Evolutionary conservation across 2,329 filamentous ascomycete genomes (phyloP), one percentile per base, ranked within the genome.

Genomic region (Curvularia hawaiiensis): DNA sequence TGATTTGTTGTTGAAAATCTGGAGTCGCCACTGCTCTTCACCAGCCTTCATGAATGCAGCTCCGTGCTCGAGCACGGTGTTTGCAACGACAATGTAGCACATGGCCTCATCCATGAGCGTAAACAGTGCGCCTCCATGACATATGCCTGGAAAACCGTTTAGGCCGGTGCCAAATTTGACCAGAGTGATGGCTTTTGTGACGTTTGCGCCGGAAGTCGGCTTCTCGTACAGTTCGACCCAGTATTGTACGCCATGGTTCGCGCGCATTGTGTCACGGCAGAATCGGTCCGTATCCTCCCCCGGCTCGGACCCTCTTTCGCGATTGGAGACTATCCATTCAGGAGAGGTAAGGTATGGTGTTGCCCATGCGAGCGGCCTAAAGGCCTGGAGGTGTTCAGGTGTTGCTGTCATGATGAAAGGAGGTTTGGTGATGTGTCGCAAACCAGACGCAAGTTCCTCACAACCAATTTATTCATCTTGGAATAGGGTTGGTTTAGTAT

Each of bases 71-170:
- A 58, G 53, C 18, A 54, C 56, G 14, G 63, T 58, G 26, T 62
- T 62, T 10, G 61, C 67, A 7, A 70, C 47, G 59, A 66, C 65
- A 39, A 61, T 57, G 18, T 50, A 61, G 3, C 45, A 60, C 12
- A 71, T 58, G 50, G 82, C 84, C 77, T 92, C 89, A 73, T 90
- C 85, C 49, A 92, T 73, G 12, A 90, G 74, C 1, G 86, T 90
- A 14, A 87, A 87, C 28, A 89, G 79, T 3, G 83, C 79, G 14
- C 90, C 90, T 49, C 89, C 90, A 74, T 93, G 90, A 50, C 85
- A 85, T 28, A 89, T 82, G 18, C 83, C 82, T 2, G 89, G 88
- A 85, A 88, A 92, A 9, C 90, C 88, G 31, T 82, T 79, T 12
- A 88, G 71, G 1, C 62, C 64, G 2, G 43, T 46, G 3, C 62